phyloP scores from a whole-genome alignment of 2,329 filamentous ascomycete species.

The Hymenoscyphus infarciens region DNA sequence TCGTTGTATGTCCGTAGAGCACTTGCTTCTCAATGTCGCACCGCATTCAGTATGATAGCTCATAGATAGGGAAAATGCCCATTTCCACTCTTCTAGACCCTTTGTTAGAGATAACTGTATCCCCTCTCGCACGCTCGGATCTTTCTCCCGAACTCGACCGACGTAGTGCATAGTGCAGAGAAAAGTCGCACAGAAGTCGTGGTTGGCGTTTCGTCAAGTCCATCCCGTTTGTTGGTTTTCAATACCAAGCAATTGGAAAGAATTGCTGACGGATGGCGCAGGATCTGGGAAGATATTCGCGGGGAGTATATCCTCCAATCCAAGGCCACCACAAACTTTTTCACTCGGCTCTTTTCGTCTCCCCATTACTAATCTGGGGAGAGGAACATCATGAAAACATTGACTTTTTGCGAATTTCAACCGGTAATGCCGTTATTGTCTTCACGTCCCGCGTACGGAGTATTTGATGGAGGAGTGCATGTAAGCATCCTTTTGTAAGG shows the following conservation, averaged over 20 bases:
- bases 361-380: neutral
- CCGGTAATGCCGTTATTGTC: neutral
- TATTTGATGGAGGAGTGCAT: neutral
- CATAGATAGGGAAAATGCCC: constrained; percentile 6
- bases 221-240: neutral
- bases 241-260: constrained; percentile 5
- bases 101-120: neutral
- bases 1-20: neutral
- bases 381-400: neutral
- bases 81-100: neutral
- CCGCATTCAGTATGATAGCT: neutral
- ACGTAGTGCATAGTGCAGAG: neutral
- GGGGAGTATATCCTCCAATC: neutral
- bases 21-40: neutral
- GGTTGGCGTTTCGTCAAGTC: neutral
- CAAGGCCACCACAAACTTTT: neutral
- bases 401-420: neutral
- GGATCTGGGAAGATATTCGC: neutral
- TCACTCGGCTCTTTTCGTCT: neutral
- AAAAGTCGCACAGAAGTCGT: neutral
- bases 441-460: neutral
- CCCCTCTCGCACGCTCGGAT: neutral
- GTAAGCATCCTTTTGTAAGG: neutral
- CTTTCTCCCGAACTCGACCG: neutral
- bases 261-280: constrained; percentile 5